A percentile compares a stretch with the other conserved stretches of the same genome.
These are phyloP conservation scores for Camelina neglecta DNA, from an alignment of 345 rosid species.

Conservation along the genomic window DNA sequence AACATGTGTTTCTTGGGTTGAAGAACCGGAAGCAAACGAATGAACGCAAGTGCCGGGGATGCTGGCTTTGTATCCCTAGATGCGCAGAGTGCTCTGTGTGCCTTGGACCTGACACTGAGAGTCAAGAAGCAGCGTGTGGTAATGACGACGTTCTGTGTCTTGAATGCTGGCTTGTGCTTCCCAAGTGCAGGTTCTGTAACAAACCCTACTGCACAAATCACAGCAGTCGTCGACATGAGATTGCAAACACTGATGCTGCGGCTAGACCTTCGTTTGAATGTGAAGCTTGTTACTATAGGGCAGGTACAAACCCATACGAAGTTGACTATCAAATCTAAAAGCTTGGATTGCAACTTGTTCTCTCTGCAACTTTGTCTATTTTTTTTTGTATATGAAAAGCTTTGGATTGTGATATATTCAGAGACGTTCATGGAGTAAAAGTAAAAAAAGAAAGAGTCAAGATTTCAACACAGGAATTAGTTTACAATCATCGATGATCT, in stretches of 20 bases:
- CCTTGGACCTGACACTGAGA: slow-evolving; percentile 44
- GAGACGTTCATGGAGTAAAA: background rate
- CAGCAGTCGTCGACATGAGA: slow-evolving; percentile 20
- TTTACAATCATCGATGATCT: slow-evolving; percentile 34
- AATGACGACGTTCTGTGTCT: slow-evolving; percentile 61
- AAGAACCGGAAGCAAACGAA: slow-evolving; percentile 32
- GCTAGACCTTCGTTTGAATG: slow-evolving; percentile 57
- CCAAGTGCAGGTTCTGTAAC: slow-evolving; percentile 76
- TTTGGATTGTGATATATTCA: slow-evolving; percentile 1
- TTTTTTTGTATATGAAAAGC: slow-evolving; percentile 2
- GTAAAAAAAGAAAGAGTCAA: slow-evolving; percentile 26
- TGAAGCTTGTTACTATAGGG: slow-evolving; percentile 53
- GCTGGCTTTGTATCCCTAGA: slow-evolving; percentile 63
- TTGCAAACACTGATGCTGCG: slow-evolving; percentile 12
- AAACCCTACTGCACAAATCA: slow-evolving; percentile 70
- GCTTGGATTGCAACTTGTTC: background rate
- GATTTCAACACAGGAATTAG: slow-evolving; percentile 31
- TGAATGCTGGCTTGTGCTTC: slow-evolving; percentile 73
- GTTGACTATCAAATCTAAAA: slow-evolving; percentile 35
- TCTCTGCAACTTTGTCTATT: slow-evolving; percentile 18
- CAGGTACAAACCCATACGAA: slow-evolving; percentile 21
- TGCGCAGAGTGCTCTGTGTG: slow-evolving; percentile 74
- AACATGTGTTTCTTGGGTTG: slow-evolving; percentile 3
- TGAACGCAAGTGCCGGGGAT: slow-evolving; percentile 56
- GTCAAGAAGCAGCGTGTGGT: slow-evolving; percentile 61